Conservation (phyloP, 208 protist species). For the Crithidia brevicula region DNA sequence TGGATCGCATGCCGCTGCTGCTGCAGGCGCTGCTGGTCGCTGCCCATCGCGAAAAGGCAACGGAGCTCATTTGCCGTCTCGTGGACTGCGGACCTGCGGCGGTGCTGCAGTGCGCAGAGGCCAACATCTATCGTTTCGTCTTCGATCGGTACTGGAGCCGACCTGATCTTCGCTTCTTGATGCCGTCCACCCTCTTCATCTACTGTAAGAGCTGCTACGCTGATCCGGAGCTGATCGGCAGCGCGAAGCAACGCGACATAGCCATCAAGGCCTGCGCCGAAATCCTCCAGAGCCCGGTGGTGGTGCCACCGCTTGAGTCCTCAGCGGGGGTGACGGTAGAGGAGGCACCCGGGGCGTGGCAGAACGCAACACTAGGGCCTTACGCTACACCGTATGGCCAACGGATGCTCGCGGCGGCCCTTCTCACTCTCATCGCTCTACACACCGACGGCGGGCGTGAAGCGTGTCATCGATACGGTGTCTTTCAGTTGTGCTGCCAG, state of each 20-base stretch:
- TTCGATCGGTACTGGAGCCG: constrained; percentile 81
- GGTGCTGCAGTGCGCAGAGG: constrained; percentile 79
- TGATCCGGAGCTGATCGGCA: constrained; percentile 72
- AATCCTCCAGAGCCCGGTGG: constrained; percentile 62
- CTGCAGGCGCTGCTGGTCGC: constrained; percentile 79
- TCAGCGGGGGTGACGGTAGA: not conserved
- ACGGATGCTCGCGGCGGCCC: constrained; percentile 60
- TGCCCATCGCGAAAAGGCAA: constrained; percentile 78
- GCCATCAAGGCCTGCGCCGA: constrained; percentile 61
- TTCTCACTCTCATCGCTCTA: constrained; percentile 65
- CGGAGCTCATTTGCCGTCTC: constrained; percentile 78
- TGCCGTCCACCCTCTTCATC: constrained; percentile 87
- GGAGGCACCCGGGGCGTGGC: constrained; percentile 62
- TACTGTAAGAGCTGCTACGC: constrained; percentile 86
- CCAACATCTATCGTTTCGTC: constrained; percentile 78
- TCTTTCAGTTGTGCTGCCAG: constrained; percentile 70
- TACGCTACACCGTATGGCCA: constrained; percentile 69
- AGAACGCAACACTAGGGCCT: constrained; percentile 61
- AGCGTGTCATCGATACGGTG: constrained; percentile 48
- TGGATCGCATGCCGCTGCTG: constrained; percentile 77
- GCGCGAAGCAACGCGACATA: constrained; percentile 46
- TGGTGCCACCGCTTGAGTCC: constrained; percentile 26
- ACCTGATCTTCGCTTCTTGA: constrained; percentile 67
- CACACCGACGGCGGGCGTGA: constrained; percentile 56
- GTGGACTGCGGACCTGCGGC: constrained; percentile 76